Evolutionary conservation across 768 basidiomycete species (phyloP), one percentile per base, ranked within the genome.

Genomic region (Amanita rimosa): DNA sequence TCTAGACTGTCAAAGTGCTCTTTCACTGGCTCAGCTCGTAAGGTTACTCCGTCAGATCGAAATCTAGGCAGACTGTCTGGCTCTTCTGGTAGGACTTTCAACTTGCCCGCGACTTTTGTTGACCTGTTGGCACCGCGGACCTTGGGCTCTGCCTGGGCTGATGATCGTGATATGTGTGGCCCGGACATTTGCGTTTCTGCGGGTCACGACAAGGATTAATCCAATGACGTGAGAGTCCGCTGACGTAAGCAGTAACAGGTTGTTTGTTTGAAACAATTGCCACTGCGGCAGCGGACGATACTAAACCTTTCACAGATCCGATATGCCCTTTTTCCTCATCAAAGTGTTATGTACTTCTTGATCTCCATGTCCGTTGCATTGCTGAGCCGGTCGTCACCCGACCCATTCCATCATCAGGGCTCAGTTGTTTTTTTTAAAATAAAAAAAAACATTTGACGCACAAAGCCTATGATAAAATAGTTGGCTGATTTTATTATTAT

Each of bases 41-140:
- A 27, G 39, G 62, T 42, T 14, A 55, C 36, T 26, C 35, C 55
- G 61, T 61, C 44, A 52, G 54, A 45, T 54, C 60, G 29, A 27
- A 62, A 60, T 36, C 65, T 56, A 34, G 70, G 60, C 27, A 68
- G 67, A 53, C 71, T 68, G 29, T 86, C 83, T 5, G 84, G 86
- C 58, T 91, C 83, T 59, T 92, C 89, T 42, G 89, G 89, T 26
- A 92, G 72, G 13, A 92, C 86, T 60, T 92, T 91, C 54, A 92
- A 78, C 62, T 92, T 92, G 38, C 87, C 86, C 10, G 83, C 81
- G 7, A 83, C 77, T 60, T 89, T 89, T 0, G 86, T 87, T 16
- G 84, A 81, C 54, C 86, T 72, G 56, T 87, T 86, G 11, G 85
- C 84, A 0, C 85, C 84, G 46, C 85, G 73, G 17, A 72, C 65